Evolutionary conservation across 1,139 yeast species (phyloP).

Genomic region (Wickerhamiella infanticola): DNA sequence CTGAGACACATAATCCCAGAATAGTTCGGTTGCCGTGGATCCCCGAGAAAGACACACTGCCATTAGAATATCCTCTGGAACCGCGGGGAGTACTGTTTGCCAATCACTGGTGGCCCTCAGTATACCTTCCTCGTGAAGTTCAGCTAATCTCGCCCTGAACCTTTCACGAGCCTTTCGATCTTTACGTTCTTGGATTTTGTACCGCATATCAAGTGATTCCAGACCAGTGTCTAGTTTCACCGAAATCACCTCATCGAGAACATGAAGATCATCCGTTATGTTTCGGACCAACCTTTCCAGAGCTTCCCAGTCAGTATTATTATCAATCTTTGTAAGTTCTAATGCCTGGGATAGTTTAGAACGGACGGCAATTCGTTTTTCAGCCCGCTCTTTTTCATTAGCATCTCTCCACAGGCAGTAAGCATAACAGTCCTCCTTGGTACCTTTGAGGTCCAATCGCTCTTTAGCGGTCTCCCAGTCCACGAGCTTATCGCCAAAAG

Average conservation of each 20-base stretch:
- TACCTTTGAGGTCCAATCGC: not conserved
- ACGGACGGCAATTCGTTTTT: not conserved
- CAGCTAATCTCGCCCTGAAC: not conserved
- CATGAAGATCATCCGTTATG: too few species aligned
- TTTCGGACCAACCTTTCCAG: not conserved
- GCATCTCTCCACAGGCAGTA: not conserved
- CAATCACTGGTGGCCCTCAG: not conserved
- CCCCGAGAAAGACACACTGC: not conserved
- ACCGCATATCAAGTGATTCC: too few species aligned
- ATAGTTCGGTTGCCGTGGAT: not conserved
- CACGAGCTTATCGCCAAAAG: not conserved
- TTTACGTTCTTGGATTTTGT: not conserved
- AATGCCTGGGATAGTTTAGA: not conserved
- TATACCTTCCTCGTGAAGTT: not conserved
- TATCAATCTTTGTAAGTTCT: not conserved
- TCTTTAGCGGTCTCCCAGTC: not conserved
- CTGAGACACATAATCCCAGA: not conserved
- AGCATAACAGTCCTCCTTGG: not conserved
- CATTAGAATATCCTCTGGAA: not conserved
- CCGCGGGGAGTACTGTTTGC: not conserved
- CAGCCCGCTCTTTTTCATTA: not conserved
- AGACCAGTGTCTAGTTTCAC: too few species aligned
- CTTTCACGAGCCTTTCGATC: not conserved
- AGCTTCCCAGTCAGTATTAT: not conserved
- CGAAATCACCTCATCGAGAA: too few species aligned